Conservation (phyloP, 2,329 filamentous ascomycete species). For the Aspergillus ustus region DNA sequence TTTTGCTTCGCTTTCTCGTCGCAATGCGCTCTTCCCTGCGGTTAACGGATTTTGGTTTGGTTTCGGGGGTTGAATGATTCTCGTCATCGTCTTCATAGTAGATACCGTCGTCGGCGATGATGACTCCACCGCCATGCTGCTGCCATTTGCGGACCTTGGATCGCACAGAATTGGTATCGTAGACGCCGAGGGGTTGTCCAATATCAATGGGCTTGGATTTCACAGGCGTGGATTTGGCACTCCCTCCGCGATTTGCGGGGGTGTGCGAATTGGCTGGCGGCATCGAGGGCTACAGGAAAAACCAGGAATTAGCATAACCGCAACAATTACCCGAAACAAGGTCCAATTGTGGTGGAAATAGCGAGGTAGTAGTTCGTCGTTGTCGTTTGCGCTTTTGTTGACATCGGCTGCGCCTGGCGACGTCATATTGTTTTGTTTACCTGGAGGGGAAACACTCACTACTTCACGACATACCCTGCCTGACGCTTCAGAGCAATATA, state of each 20-base stretch:
- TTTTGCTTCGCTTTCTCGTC: constrained; percentile 51
- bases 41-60: constrained; percentile 29
- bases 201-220: constrained; percentile 59
- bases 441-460: constrained; percentile 12
- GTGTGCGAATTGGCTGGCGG: constrained; percentile 45
- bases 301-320: constrained; percentile 7
- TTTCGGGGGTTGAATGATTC: constrained; percentile 32
- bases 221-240: constrained; percentile 59
- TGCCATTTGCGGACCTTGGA: constrained; percentile 87
- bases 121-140: constrained; percentile 71
- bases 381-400: constrained; percentile 13
- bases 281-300: constrained; percentile 38
- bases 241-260: constrained; percentile 56
- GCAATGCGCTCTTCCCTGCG: constrained; percentile 31
- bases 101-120: constrained; percentile 62
- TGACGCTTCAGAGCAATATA: not conserved
- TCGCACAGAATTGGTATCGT: constrained; percentile 69
- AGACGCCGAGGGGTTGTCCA: constrained; percentile 58
- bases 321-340: constrained; percentile 20
- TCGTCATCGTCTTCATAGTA: constrained; percentile 61
- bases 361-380: not conserved
- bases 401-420: constrained; percentile 6
- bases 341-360: not conserved
- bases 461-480: constrained; percentile 11
- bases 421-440: constrained; percentile 21